Evolutionary conservation across 139 green algal genomes (phyloP), one percentile per base, ranked within the genome.

Genomic region (Chlorella vulgaris): DNA sequence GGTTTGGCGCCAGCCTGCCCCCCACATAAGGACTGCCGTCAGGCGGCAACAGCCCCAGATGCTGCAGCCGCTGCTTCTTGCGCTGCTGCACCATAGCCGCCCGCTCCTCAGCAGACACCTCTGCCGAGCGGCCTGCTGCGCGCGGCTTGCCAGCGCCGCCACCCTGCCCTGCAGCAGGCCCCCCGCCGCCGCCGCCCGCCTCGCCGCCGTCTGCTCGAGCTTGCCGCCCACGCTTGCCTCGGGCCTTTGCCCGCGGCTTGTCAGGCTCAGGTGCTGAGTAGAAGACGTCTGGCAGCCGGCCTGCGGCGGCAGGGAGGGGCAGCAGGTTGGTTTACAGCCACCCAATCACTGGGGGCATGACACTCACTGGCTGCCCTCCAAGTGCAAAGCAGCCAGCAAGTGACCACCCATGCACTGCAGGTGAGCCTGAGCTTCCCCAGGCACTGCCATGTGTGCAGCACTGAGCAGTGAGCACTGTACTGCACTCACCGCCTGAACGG

Each of bases 201-300:
- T n/a, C n/a, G n/a, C n/a, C n/a, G 40, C 42, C 42, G 15, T 28
- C 28, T 2, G 21, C 22, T 0, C 47, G 50, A 4, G 8, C 33
- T 4, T 5, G 38, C n/a, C 70, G 70, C 70, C 65, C 65, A n/a
- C n/a, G n/a, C 47, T 43, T 76, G 63, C 65, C 78, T 4, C 78
- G 51, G 21, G 78, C 69, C 47, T 80, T 84, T 43, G 62, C 43
- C 68, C 61, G 53, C 40, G 68, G 51, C 43, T 68, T 63, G 29
- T 62, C 42, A 0, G 74, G 68, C 43, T 82, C 58, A 3, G 81
- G 82, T 6, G 39, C 53, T 13, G 68, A n/a, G 68, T 82, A 86
- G 28, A 86, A 86, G 26, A 79, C 61, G n/a, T 86, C 51, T 22
- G 82, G 82, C 76, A 86, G 82, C 2, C 47, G 24, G 47, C 70